Conservation (phyloP, 73 alveolate species). For the Paramecium caudatum region DNA sequence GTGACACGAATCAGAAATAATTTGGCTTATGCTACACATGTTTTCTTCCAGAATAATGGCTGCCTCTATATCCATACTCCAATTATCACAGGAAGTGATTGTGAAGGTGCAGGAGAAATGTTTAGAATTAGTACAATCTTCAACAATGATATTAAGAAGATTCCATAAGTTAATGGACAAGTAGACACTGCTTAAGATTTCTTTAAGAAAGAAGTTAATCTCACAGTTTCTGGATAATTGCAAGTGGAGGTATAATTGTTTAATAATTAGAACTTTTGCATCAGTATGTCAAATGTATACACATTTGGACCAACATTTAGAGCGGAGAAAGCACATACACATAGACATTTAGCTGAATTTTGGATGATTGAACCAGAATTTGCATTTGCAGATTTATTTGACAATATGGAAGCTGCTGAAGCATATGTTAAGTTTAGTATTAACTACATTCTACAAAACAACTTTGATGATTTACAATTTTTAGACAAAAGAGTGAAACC, state of each 20-base stretch:
- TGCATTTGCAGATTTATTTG: conserved; percentile 94
- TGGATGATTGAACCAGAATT: conserved; percentile 99
- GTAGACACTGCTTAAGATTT: conserved; percentile 97
- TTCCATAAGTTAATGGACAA: conserved; percentile 81
- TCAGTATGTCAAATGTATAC: conserved; percentile 96
- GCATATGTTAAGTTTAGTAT: conserved; percentile 97
- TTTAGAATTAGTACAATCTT: conserved; percentile 95
- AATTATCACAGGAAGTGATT: conserved; percentile 98
- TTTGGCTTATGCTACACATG: conserved; percentile 98
- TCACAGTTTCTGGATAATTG: conserved; percentile 98
- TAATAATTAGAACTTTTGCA: conserved; percentile 80
- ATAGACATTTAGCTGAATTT: conserved; percentile 98
- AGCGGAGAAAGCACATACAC: conserved; percentile 99
- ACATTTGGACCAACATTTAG: conserved; percentile 99
- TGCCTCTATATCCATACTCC: conserved; percentile 99
- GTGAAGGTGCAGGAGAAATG: conserved; percentile 99
- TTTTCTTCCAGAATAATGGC: conserved; percentile 95
- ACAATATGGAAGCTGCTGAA: conserved; percentile 98
- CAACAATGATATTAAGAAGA: conserved; percentile 68
- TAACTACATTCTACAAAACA: conserved; percentile 93
- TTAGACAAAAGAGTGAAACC: conserved; percentile 69
- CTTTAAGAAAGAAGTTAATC: conserved; percentile 96
- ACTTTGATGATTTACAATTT: conserved; percentile 91
- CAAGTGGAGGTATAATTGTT: conserved; percentile 83
- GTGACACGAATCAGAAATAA: conserved; percentile 98